Evolutionary conservation across 352 stramenopile genomes (phyloP).

Genomic region (Phytophthora rubi): DNA sequence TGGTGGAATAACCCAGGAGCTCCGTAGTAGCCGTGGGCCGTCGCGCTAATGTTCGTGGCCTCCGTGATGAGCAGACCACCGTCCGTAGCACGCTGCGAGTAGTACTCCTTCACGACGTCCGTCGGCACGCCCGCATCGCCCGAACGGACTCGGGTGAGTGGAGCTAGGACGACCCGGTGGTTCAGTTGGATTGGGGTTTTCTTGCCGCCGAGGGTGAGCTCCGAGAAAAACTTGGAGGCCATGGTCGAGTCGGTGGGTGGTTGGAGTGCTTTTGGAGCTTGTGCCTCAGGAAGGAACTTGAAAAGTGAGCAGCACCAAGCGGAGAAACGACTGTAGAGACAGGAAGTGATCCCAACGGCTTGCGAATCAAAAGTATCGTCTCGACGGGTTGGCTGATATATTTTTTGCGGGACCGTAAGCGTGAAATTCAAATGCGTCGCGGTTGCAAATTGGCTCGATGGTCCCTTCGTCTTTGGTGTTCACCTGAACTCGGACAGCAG

Average conservation of each 20-base stretch:
- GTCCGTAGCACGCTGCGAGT: slow-evolving; percentile 43
- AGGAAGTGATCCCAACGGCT: slow-evolving; percentile 3
- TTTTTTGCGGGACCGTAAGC: neutral
- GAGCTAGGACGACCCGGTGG: slow-evolving; percentile 56
- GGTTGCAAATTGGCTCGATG: neutral
- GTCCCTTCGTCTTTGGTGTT: neutral
- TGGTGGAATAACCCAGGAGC: slow-evolving; percentile 43
- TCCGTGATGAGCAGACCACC: slow-evolving; percentile 58
- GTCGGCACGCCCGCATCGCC: slow-evolving; percentile 30
- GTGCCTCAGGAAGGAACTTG: slow-evolving; percentile 9
- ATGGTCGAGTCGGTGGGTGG: neutral
- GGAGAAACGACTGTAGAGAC: neutral
- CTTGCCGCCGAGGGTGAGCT: slow-evolving; percentile 10
- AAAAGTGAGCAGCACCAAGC: neutral
- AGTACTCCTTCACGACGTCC: slow-evolving; percentile 42
- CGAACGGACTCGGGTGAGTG: slow-evolving; percentile 41
- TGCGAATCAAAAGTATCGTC: neutral
- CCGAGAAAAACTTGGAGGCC: slow-evolving; percentile 6
- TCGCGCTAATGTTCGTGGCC: slow-evolving; percentile 51
- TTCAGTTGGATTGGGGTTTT: slow-evolving; percentile 36
- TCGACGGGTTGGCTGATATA: neutral
- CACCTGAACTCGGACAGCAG: neutral
- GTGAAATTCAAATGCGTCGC: neutral
- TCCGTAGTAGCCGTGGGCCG: slow-evolving; percentile 21
- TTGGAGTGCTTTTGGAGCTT: neutral